A percentile compares a stretch with the other conserved stretches of the same genome.
These are phyloP conservation scores for Microsporum ferrugineum DNA, from an alignment of 2,329 filamentous ascomycete genomes.

Conservation along the genomic window DNA sequence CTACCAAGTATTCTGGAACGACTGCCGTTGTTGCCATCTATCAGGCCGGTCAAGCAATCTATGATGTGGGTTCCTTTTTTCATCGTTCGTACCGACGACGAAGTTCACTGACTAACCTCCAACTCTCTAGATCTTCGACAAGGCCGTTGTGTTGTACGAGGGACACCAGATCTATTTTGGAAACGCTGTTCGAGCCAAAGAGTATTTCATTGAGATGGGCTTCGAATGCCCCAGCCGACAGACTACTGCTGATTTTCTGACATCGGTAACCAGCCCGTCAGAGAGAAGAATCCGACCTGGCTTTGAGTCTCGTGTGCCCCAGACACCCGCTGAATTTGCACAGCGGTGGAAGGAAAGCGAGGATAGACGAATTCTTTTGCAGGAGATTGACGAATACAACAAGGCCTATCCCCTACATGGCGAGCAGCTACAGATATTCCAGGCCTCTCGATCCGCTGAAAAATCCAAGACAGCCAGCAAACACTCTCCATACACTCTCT, in stretches of 20 bases:
- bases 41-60: conserved; percentile 74
- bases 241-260: conserved; percentile 72
- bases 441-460: conserved; percentile 30
- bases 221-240: conserved; percentile 64
- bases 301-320: conserved; percentile 40
- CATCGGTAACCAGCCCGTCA: conserved; percentile 68
- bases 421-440: conserved; percentile 11
- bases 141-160: conserved; percentile 68
- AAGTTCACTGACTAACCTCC: conserved; percentile 5
- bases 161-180: conserved; percentile 70
- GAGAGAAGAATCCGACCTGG: conserved; percentile 65
- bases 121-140: conserved; percentile 53
- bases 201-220: conserved; percentile 66
- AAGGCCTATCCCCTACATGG: conserved; percentile 30
- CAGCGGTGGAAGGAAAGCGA: conserved; percentile 44
- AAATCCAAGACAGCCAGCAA: conserved; percentile 42
- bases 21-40: conserved; percentile 80
- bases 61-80: conserved; percentile 31
- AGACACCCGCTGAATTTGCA: conserved; percentile 60
- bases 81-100: conserved; percentile 14
- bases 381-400: conserved; percentile 37
- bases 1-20: conserved; percentile 73
- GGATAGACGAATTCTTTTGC: conserved; percentile 33
- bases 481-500: conserved; percentile 73
- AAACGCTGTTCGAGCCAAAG: conserved; percentile 52